These are phyloP conservation scores for Erodium chrysanthum DNA, from an alignment of 441 rosid species.

Conservation along the genomic window DNA sequence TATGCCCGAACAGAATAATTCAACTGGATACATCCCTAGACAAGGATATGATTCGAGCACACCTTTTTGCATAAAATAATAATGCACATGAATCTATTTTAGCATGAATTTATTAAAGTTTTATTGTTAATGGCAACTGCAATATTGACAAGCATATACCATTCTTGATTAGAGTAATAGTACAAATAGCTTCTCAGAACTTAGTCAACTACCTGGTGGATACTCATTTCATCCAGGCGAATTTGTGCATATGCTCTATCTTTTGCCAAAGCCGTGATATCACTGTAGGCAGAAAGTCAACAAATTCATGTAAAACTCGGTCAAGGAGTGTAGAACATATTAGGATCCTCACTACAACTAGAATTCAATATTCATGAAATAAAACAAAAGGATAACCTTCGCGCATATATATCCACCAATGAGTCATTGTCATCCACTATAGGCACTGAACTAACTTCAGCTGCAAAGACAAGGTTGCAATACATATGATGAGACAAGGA, in stretches of 20 bases:
- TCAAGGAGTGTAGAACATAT: slow-evolving; percentile 12
- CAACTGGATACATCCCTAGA: no score
- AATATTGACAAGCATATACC: not conserved
- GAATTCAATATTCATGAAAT: not conserved
- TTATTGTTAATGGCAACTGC: not conserved
- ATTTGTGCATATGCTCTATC: slow-evolving; percentile 87
- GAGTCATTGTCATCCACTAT: slow-evolving; percentile 94
- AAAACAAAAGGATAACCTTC: slow-evolving; percentile 49
- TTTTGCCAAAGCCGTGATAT: slow-evolving; percentile 93
- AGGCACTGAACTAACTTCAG: slow-evolving; percentile 89
- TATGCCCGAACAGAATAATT: no score
- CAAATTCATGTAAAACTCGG: not conserved
- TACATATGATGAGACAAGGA: not conserved
- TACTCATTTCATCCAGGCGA: slow-evolving; percentile 76
- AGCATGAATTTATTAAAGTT: not conserved
- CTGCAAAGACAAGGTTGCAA: slow-evolving; percentile 32
- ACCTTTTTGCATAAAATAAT: no score
- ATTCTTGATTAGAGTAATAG: not conserved
- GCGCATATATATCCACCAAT: slow-evolving; percentile 77
- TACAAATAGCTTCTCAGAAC: not conserved
- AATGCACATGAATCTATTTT: not conserved
- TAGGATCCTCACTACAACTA: not conserved
- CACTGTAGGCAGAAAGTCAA: slow-evolving; percentile 38
- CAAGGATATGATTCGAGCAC: no score
- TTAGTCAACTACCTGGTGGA: slow-evolving; percentile 60